Percentiles rank a stretch among this genome's conserved stretches.
These are phyloP conservation scores for Penicillium paneum DNA, from an alignment of 2,329 filamentous ascomycete genomes.

Conservation along the genomic window DNA sequence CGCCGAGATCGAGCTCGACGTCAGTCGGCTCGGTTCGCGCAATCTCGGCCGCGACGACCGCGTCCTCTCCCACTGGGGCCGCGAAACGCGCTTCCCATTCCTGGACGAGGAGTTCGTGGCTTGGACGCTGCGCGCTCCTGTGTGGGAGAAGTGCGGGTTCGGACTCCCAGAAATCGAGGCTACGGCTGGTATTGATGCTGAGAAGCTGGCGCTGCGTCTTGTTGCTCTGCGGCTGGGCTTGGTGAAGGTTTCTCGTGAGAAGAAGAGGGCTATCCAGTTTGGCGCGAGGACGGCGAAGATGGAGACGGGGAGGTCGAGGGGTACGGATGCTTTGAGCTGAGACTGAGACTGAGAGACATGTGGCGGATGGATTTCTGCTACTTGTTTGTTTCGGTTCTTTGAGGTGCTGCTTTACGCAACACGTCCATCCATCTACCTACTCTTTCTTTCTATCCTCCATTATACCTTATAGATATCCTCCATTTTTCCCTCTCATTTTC, in stretches of 20 bases:
- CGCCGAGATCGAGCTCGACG: slow-evolving; percentile 80
- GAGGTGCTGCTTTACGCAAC: background rate
- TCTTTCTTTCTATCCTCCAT: background rate
- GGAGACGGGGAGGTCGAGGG: slow-evolving; percentile 63
- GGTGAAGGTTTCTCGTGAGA: slow-evolving; percentile 70
- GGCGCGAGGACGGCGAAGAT: slow-evolving; percentile 80
- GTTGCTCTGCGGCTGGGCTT: slow-evolving; percentile 73
- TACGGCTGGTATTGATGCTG: slow-evolving; percentile 52
- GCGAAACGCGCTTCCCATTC: slow-evolving; percentile 85
- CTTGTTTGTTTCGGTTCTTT: background rate
- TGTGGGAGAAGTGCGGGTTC: slow-evolving; percentile 88
- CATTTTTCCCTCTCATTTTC: background rate
- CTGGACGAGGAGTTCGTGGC: slow-evolving; percentile 82
- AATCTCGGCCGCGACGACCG: slow-evolving; percentile 94
- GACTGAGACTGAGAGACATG: background rate
- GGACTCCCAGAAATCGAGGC: slow-evolving; percentile 43
- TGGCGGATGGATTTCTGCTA: background rate
- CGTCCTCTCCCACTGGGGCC: slow-evolving; percentile 82
- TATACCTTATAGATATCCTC: background rate
- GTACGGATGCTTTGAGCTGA: slow-evolving; percentile 55
- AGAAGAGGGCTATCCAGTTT: slow-evolving; percentile 90
- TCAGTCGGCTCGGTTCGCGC: slow-evolving; percentile 81
- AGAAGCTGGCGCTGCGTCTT: slow-evolving; percentile 76
- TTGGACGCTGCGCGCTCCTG: slow-evolving; percentile 71
- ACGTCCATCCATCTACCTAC: background rate